Evolutionary conservation across 805 yeast genomes (phyloP).

Genomic region (Saccharomyces jurei): DNA sequence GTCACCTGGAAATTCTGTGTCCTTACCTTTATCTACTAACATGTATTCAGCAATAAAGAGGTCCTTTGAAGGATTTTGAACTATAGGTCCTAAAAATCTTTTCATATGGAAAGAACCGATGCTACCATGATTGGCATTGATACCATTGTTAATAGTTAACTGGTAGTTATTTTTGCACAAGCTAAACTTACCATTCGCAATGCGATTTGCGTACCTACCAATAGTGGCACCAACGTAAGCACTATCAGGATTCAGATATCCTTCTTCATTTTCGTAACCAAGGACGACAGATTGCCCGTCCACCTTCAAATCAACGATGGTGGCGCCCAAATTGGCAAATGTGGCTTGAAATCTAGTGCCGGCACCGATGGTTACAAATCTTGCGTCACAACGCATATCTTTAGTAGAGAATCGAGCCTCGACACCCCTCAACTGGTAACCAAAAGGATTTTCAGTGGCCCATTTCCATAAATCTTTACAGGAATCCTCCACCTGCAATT

Average conservation of each 20-base stretch:
- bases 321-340: constrained; percentile 45
- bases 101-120: constrained; percentile 42
- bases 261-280: constrained; percentile 33
- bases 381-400: constrained; percentile 7
- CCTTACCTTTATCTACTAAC: constrained; percentile 38
- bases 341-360: constrained; percentile 33
- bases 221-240: constrained; percentile 57
- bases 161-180: constrained; percentile 36
- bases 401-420: constrained; percentile 16
- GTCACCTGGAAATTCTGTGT: constrained; percentile 56
- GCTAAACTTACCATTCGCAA: constrained; percentile 36
- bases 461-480: constrained; percentile 73
- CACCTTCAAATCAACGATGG: constrained; percentile 36
- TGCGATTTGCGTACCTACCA: constrained; percentile 60
- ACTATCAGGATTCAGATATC: constrained; percentile 29
- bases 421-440: constrained; percentile 35
- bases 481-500: constrained; percentile 49
- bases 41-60: constrained; percentile 32
- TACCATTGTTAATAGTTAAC: constrained; percentile 37
- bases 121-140: constrained; percentile 49
- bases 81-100: constrained; percentile 47
- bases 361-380: constrained; percentile 26
- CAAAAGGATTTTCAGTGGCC: constrained; percentile 61
- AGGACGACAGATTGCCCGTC: constrained; percentile 35
- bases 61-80: constrained; percentile 26